Evolutionary conservation across 768 basidiomycete species (phyloP).

Genomic region (Russula ochroleuca): DNA sequence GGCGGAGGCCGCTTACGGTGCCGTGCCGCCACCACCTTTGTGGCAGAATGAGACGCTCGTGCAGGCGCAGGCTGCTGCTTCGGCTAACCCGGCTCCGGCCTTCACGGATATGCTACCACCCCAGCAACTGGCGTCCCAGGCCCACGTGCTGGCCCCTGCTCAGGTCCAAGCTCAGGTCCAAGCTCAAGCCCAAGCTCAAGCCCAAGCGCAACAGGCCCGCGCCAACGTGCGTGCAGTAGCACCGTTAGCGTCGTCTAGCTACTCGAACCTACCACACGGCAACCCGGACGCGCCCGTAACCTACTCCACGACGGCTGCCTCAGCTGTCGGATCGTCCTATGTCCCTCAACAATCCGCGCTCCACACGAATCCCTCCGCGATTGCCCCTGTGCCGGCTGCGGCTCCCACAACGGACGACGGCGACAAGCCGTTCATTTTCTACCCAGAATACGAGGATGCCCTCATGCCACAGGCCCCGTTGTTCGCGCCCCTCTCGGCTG

Average conservation of each 20-base stretch:
- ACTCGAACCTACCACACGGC: slow-evolving; percentile 17
- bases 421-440: slow-evolving; percentile 29
- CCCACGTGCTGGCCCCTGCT: slow-evolving; percentile 1
- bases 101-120: slow-evolving; percentile 19
- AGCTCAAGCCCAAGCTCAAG: not conserved
- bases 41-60: slow-evolving; percentile 17
- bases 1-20: not conserved
- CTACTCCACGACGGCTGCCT: slow-evolving; percentile 5
- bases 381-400: not conserved
- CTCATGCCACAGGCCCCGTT: slow-evolving; percentile 6
- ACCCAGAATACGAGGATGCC: slow-evolving; percentile 26
- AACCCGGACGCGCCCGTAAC: slow-evolving; percentile 9
- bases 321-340: not conserved
- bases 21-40: slow-evolving; percentile 12
- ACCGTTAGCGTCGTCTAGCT: slow-evolving; percentile 11
- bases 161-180: slow-evolving; percentile 11
- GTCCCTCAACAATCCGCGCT: slow-evolving; percentile 3
- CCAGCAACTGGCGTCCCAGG: slow-evolving; percentile 8
- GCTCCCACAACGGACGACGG: slow-evolving; percentile 21
- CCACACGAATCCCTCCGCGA: not conserved
- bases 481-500: slow-evolving; percentile 14
- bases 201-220: not conserved
- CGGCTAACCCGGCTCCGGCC: slow-evolving; percentile 15
- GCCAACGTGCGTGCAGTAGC: not conserved
- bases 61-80: not conserved